A percentile compares a stretch with the other conserved stretches of the same genome.
Evolutionary conservation across 139 green algal genomes (phyloP).

Genomic region (Edaphochlamys debaryana): DNA sequence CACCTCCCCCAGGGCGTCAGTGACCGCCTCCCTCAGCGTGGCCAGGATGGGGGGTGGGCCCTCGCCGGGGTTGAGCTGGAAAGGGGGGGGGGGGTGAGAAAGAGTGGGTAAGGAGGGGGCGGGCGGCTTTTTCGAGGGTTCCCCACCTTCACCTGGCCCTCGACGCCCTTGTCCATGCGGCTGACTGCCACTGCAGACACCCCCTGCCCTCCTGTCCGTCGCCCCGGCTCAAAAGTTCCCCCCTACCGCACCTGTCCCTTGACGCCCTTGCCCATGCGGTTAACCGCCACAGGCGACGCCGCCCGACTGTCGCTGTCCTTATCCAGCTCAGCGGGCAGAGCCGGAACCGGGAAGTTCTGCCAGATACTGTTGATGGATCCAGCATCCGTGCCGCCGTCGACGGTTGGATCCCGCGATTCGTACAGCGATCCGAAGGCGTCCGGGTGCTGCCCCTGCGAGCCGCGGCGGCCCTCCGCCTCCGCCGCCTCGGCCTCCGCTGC

Average conservation of each 20-base stretch:
- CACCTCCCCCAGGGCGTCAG: conserved; percentile 20
- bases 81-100: neutral
- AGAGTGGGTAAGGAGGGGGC: no score
- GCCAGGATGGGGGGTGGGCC: neutral
- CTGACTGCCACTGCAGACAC: no score
- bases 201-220: no score
- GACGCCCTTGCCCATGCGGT: conserved; percentile 7
- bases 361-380: no score
- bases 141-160: no score
- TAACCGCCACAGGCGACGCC: neutral
- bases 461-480: no score
- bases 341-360: no score
- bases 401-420: neutral
- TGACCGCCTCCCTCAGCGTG: neutral
- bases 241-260: conserved; percentile 29
- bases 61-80: neutral
- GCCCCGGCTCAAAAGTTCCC: no score
- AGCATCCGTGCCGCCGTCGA: neutral
- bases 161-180: neutral
- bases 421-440: neutral
- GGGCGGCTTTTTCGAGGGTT: no score
- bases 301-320: neutral
- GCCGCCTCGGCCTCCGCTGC: no score
- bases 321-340: neutral
- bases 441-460: no score